Evolutionary conservation across 495 filamentous ascomycete species (phyloP), one percentile per base, ranked within the genome.

Genomic region (Xylaria bambusicola): DNA sequence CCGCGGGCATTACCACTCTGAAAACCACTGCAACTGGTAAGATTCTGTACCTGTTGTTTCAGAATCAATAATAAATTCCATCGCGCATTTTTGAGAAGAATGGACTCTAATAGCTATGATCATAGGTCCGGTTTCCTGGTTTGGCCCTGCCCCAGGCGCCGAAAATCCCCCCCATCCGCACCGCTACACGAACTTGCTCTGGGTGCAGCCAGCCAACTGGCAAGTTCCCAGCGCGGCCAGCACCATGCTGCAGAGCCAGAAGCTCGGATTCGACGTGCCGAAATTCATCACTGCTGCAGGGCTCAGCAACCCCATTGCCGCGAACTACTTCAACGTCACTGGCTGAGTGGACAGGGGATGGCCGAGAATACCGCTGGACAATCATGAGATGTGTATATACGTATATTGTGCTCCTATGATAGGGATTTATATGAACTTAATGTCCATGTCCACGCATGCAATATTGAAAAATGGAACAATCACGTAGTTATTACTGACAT

Each of bases 91-190:
- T 33, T 33, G 29, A 33, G 5, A 5, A 33, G 29, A 3, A 8
- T 18, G 3, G 7, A 21, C 3, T 8, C 29, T 56, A 17, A 56
- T 23, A 3, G 26, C n/a, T 0, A 67, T 67, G 3, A 56, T 71
- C n/a, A 74, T 64, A 7, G 67, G 69, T 0, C 77, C 77, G 7
- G 62, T 74, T 1, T 56, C 76, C 0, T 80, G 77, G 65, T 69
- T 75, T 27, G 76, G 66, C 1, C 76, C 77, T 1, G 69, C 62
- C 5, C 77, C 77, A 0, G 76, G 72, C 9, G 65, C 75, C n/a
- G 73, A 80, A 65, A 73, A 62, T 0, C 77, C 77, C 10, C 67
- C 70, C 9, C 72, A 77, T 54, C 71, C 77, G 7, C 77, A 80
- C 61, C 71, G 73, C 35, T 80, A 80, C 68, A 71, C 78, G 12